phyloP scores from a whole-genome alignment of 257 asterid species.

The Solanum lycopersicoides region DNA sequence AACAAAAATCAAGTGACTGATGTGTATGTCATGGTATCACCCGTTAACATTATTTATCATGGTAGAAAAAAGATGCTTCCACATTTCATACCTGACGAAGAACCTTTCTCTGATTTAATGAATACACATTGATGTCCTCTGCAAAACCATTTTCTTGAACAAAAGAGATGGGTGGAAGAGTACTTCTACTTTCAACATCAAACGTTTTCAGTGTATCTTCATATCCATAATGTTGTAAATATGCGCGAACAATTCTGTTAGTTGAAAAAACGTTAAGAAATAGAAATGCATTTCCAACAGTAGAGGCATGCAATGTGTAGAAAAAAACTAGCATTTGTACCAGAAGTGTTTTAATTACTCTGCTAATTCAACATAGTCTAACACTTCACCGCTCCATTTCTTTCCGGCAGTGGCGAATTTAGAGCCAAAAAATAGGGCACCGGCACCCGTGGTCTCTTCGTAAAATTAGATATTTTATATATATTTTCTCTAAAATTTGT shows the following conservation, averaged over 20 bases:
- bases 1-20: neutral
- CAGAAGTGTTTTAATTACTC: neutral
- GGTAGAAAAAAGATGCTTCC: neutral
- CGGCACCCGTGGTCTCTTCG: too few species aligned
- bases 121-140: constrained; percentile 43
- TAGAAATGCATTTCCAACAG: neutral
- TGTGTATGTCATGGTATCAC: neutral
- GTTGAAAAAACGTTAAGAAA: constrained; percentile 7
- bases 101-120: constrained; percentile 48
- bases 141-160: constrained; percentile 43
- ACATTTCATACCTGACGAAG: constrained; percentile 74
- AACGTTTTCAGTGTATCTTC: constrained; percentile 68
- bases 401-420: neutral
- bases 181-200: constrained; percentile 58
- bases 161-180: constrained; percentile 54
- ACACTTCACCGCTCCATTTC: neutral
- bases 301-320: neutral
- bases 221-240: constrained; percentile 90
- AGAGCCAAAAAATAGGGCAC: too few species aligned
- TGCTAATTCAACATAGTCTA: neutral
- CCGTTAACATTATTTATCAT: neutral
- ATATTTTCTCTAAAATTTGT: too few species aligned
- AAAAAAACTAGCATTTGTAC: neutral
- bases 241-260: constrained; percentile 74
- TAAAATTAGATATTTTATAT: too few species aligned